Evolutionary conservation across 2,329 filamentous ascomycete genomes (phyloP).

Genomic region (Lasiodiplodia hormozganensis): DNA sequence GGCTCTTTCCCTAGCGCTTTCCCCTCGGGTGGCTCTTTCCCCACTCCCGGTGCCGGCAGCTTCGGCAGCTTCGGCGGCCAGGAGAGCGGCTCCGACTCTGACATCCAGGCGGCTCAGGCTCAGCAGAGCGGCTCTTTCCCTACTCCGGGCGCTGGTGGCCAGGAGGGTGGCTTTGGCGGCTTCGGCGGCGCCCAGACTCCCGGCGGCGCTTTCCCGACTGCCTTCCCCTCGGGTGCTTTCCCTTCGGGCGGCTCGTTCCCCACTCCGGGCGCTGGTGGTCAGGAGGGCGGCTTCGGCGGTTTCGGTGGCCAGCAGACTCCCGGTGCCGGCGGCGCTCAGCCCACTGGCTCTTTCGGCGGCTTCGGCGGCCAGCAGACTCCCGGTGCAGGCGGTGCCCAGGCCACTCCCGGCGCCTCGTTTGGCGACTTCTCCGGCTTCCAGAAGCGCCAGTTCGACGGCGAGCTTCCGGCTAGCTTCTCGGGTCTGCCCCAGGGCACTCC

Average conservation of each 20-base stretch:
- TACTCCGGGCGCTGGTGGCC: background rate
- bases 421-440: background rate
- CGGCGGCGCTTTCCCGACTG: slow-evolving; percentile 6
- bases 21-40: slow-evolving; percentile 6
- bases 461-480: background rate
- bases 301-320: slow-evolving; percentile 6
- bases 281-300: background rate
- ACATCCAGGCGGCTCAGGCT: background rate
- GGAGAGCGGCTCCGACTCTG: background rate
- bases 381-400: background rate
- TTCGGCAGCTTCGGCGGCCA: background rate
- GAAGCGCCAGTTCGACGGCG: slow-evolving; percentile 9
- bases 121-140: slow-evolving; percentile 5
- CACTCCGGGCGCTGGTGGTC: background rate
- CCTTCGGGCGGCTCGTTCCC: background rate
- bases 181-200: slow-evolving; percentile 18
- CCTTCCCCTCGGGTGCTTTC: background rate
- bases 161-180: background rate
- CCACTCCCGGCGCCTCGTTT: background rate
- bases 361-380: background rate
- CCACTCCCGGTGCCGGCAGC: background rate
- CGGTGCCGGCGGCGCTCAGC: background rate
- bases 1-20: slow-evolving; percentile 8
- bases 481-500: background rate
- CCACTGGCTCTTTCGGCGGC: background rate